Evolutionary conservation across 306 rosid genomes (phyloP).

Genomic region (Adenanthera pavonina): DNA sequence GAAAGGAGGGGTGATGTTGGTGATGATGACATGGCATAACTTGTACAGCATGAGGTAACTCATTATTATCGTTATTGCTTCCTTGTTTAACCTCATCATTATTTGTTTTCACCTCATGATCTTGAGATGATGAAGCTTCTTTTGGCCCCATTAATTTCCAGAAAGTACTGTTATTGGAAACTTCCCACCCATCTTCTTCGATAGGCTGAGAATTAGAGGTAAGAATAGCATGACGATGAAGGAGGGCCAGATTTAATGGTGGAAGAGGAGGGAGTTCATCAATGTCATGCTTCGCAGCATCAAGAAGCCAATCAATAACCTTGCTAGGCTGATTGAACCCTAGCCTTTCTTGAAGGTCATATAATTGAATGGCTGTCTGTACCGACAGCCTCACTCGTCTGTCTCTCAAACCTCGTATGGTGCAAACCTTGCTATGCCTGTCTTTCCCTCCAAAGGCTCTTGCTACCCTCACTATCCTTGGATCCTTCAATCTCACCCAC

Average conservation of each 20-base stretch:
- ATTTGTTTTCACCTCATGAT: constrained; percentile 28
- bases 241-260: constrained; percentile 51
- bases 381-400: constrained; percentile 82
- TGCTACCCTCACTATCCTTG: constrained; percentile 85
- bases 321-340: constrained; percentile 93
- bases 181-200: constrained; percentile 22
- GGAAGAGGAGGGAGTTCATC: constrained; percentile 93
- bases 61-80: neutral
- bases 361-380: constrained; percentile 85
- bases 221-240: constrained; percentile 44
- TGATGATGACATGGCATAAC: constrained; percentile 40
- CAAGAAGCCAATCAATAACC: constrained; percentile 90
- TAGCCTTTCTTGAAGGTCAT: constrained; percentile 87
- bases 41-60: constrained; percentile 31
- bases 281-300: constrained; percentile 78
- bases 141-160: constrained; percentile 52
- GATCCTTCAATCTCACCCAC: constrained; percentile 84
- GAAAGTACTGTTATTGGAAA: neutral
- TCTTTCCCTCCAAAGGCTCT: constrained; percentile 90
- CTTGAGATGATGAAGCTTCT: constrained; percentile 36
- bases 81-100: constrained; percentile 32
- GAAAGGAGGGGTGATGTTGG: constrained; percentile 47
- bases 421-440: constrained; percentile 93
- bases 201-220: constrained; percentile 38
- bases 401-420: constrained; percentile 83